These are phyloP conservation scores for Raddia distichophylla DNA, from an alignment of 176 grass and related monocot species.

Conservation along the genomic window DNA sequence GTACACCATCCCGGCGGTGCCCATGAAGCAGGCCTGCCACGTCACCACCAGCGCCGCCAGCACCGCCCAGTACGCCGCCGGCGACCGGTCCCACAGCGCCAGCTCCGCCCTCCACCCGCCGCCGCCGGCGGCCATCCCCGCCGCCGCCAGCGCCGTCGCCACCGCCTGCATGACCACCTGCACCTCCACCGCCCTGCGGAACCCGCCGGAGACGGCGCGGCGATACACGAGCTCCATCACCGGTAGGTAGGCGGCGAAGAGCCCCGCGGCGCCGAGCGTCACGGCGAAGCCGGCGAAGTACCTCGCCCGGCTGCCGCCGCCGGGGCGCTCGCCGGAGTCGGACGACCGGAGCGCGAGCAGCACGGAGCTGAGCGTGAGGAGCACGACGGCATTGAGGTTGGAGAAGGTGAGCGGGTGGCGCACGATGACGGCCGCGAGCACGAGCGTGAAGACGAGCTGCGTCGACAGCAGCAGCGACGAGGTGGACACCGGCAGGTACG, in stretches of 20 bases:
- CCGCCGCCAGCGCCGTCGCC: conserved; percentile 71
- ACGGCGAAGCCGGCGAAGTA: conserved; percentile 71
- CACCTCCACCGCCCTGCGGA: conserved; percentile 81
- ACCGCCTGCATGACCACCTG: conserved; percentile 90
- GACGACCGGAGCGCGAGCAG: conserved; percentile 65
- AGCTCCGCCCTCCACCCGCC: conserved; percentile 43
- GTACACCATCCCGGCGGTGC: conserved; percentile 87
- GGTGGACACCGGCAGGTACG: conserved; percentile 91
- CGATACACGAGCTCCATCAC: conserved; percentile 85
- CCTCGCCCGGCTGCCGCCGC: conserved; percentile 46
- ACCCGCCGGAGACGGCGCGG: conserved; percentile 50
- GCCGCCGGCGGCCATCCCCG: conserved; percentile 48
- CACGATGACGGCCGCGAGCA: conserved; percentile 80
- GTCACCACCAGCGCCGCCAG: conserved; percentile 54
- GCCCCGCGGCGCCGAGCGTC: conserved; percentile 75
- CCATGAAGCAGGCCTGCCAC: conserved; percentile 98
- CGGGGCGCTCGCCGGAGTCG: conserved; percentile 52
- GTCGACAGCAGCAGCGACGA: conserved; percentile 89
- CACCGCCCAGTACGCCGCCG: conserved; percentile 63
- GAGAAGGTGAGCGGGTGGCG: conserved; percentile 76
- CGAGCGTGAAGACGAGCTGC: conserved; percentile 84
- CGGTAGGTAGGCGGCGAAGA: conserved; percentile 87
- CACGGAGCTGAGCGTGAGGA: conserved; percentile 80
- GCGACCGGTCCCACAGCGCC: conserved; percentile 59
- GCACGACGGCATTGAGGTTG: conserved; percentile 89